These are phyloP conservation scores for Neopestalotiopsis sp. DNA, from an alignment of 2,329 filamentous ascomycete species.

Conservation along the genomic window DNA sequence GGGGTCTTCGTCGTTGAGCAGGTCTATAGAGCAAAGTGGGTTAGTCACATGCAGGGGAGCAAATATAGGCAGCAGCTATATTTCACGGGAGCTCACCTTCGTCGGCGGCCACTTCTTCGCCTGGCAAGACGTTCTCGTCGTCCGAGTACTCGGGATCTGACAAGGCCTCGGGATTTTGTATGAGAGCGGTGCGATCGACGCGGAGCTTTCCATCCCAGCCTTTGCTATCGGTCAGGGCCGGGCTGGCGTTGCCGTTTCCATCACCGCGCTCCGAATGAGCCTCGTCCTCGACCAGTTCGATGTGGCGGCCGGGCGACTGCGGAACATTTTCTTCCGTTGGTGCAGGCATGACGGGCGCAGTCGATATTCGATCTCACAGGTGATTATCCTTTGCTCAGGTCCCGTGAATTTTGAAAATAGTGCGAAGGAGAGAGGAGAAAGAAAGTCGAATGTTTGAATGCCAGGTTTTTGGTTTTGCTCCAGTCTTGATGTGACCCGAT, in stretches of 20 bases:
- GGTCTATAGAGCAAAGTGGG: slow-evolving; percentile 45
- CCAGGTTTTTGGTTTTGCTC: neutral
- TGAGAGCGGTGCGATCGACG: slow-evolving; percentile 69
- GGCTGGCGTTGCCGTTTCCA: slow-evolving; percentile 48
- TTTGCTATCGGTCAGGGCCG: slow-evolving; percentile 61
- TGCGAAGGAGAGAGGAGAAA: neutral
- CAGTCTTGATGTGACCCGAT: slow-evolving; percentile 2
- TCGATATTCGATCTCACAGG: neutral
- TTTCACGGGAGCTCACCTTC: slow-evolving; percentile 64
- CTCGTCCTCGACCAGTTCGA: slow-evolving; percentile 53
- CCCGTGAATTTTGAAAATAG: neutral
- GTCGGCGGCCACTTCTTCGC: slow-evolving; percentile 79
- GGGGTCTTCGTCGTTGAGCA: slow-evolving; percentile 64
- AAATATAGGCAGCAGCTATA: neutral
- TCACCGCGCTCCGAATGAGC: slow-evolving; percentile 43
- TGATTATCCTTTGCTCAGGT: neutral
- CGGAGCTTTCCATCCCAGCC: slow-evolving; percentile 88
- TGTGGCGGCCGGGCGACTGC: slow-evolving; percentile 46
- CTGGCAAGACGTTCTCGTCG: slow-evolving; percentile 68
- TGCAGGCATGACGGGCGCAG: slow-evolving; percentile 43
- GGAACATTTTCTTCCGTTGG: slow-evolving; percentile 40
- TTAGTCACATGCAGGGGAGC: neutral
- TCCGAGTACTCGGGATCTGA: slow-evolving; percentile 88
- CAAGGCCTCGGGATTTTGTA: slow-evolving; percentile 81
- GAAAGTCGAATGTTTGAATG: neutral